Evolutionary conservation across 2,329 filamentous ascomycete species (phyloP).

Genomic region (Ophiostoma australiae): DNA sequence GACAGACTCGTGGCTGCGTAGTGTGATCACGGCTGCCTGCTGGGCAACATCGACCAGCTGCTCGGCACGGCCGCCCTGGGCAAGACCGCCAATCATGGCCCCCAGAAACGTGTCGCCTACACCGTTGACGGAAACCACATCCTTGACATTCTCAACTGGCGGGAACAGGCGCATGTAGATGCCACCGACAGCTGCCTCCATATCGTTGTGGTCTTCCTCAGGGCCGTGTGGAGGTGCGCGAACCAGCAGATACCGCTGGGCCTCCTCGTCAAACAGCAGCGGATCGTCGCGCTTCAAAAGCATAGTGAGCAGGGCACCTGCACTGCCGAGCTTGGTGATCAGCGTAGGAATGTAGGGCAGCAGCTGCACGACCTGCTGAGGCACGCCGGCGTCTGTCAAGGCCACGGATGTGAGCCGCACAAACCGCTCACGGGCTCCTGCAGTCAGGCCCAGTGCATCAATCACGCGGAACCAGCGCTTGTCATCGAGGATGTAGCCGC

Average conservation of each 20-base stretch:
- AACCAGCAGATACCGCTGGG: constrained; percentile 66
- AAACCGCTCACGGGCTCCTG: constrained; percentile 64
- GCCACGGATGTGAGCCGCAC: constrained; percentile 59
- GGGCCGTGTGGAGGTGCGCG: constrained; percentile 40
- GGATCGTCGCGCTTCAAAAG: constrained; percentile 64
- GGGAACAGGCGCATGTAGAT: constrained; percentile 76
- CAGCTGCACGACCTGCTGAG: constrained; percentile 76
- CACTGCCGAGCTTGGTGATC: constrained; percentile 72
- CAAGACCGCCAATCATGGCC: constrained; percentile 73
- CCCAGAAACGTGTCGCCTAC: constrained; percentile 92
- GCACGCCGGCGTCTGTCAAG: constrained; percentile 74
- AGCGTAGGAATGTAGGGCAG: constrained; percentile 84
- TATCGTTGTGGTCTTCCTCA: constrained; percentile 40
- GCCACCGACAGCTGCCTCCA: constrained; percentile 53
- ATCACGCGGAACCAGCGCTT: constrained; percentile 74
- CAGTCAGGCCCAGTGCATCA: constrained; percentile 67
- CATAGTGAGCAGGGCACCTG: constrained; percentile 71
- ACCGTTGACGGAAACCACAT: constrained; percentile 86
- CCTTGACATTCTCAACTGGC: constrained; percentile 58
- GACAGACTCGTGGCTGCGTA: constrained; percentile 72
- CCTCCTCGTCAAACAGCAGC: constrained; percentile 55
- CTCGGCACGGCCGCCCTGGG: constrained; percentile 51
- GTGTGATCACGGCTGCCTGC: constrained; percentile 69
- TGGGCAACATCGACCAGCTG: constrained; percentile 75
- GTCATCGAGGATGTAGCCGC: constrained; percentile 58